Evolutionary conservation across 768 basidiomycete genomes (phyloP), one percentile per base, ranked within the genome.

Genomic region (Suillus weaverae): DNA sequence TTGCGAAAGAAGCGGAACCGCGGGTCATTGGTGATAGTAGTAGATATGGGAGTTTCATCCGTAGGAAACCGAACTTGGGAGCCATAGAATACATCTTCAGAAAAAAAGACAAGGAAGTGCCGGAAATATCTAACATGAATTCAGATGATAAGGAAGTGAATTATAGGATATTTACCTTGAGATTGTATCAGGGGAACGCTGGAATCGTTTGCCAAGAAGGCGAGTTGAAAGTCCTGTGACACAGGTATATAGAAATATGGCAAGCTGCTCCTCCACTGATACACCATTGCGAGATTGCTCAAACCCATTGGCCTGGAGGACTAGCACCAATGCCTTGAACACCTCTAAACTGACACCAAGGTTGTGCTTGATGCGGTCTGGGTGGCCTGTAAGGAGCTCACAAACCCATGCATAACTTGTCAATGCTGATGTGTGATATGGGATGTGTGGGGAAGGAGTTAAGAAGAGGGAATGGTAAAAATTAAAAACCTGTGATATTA

Each of bases 381-480:
- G 68, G 67, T 74, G 71, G 8, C 73, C 71, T 60, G 56, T 30
- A 14, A 72, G 61, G 4, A 74, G 66, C 48, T 74, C 71, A 5
- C 56, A 33, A 4, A 74, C 68, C 69, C 71, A 75, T 13, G 20
- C 66, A 39, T 68, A 33, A 22, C 74, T 70, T 5, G 69, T 67
- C 13, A 75, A 67, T 32, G 63, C 64, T 32, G 71, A 74, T 5
- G 69, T 74, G 36, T 74, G 73, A 41, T 74, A 71, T 2, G 61
- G 64, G 8, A 63, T 55, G 20, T 18, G 60, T 32, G 38, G 43
- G 33, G n/a, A 39, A 5, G 38, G n/a, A 44, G 60, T 22, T 32
- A 13, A 10, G 36, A 61, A 61, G 13, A 46, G 16, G 6, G 33
- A 13, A 16, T 61, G 41, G 41, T 43, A 43, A 0, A 43, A 2